phyloP scores from a whole-genome alignment of 768 basidiomycete species.

The Boletus sensibilis region DNA sequence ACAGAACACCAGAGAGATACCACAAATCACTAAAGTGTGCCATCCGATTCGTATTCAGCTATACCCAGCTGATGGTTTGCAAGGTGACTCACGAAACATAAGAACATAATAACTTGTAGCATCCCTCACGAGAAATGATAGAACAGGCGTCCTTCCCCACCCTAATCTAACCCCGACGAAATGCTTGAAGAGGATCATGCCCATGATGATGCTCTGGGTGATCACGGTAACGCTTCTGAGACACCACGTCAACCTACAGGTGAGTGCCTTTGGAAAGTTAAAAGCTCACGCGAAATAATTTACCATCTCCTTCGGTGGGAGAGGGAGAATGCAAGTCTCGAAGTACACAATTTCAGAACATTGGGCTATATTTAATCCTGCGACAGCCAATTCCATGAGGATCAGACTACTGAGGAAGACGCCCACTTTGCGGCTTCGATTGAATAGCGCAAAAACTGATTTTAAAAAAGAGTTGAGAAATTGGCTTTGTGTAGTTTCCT shows the following conservation, averaged over 20 bases:
- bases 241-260: neutral
- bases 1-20: neutral
- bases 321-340: constrained; percentile 28
- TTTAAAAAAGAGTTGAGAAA: neutral
- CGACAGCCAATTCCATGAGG: constrained; percentile 18
- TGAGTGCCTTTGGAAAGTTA: neutral
- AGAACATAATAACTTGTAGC: constrained; percentile 44
- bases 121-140: constrained; percentile 44
- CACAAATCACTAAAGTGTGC: constrained; percentile 1
- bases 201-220: constrained; percentile 39
- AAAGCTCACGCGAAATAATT: constrained; percentile 18
- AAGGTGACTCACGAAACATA: constrained; percentile 36
- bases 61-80: neutral
- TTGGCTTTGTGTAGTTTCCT: neutral
- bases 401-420: constrained; percentile 13
- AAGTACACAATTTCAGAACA: neutral
- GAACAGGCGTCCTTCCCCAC: constrained; percentile 42
- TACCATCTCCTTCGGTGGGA: neutral
- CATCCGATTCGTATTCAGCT: neutral
- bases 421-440: constrained; percentile 33
- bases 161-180: constrained; percentile 33
- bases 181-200: constrained; percentile 40
- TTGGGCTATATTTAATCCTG: constrained; percentile 21
- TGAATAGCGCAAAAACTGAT: constrained; percentile 32
- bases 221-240: constrained; percentile 22